Percentiles rank a stretch among this genome's conserved stretches.
phyloP scores from a whole-genome alignment of 2,329 filamentous ascomycete genomes.

The Cytospora paraplurivora region DNA sequence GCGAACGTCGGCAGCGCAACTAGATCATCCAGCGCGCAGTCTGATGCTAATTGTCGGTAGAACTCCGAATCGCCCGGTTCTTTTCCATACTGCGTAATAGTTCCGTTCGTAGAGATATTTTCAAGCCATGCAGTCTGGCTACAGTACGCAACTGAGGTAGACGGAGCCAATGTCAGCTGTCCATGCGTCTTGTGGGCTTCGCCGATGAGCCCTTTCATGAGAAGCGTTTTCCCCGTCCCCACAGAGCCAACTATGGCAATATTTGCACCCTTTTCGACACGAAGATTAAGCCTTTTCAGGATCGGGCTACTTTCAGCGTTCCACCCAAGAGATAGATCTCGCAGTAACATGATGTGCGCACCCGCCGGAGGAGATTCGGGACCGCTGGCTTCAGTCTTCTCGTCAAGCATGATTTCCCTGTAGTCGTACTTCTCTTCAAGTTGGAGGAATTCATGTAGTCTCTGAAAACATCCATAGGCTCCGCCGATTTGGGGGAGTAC shows the following conservation, averaged over 20 bases:
- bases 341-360: neutral
- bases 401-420: conserved; percentile 11
- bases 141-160: conserved; percentile 31
- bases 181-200: conserved; percentile 23
- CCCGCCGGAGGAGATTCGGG: neutral
- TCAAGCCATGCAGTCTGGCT: conserved; percentile 34
- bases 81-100: conserved; percentile 27
- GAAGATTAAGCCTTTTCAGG: conserved; percentile 31
- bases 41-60: conserved; percentile 30
- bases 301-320: conserved; percentile 25
- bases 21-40: conserved; percentile 32
- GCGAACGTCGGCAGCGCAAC: conserved; percentile 24
- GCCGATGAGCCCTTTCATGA: conserved; percentile 34
- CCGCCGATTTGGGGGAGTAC: conserved; percentile 28
- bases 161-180: conserved; percentile 8
- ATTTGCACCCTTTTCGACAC: conserved; percentile 27
- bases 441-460: conserved; percentile 30
- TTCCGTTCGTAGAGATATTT: conserved; percentile 31
- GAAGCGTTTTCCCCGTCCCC: conserved; percentile 35
- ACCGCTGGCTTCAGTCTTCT: conserved; percentile 4
- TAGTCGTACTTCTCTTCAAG: conserved; percentile 26
- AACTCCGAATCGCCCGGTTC: conserved; percentile 27
- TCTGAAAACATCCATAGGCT: conserved; percentile 29
- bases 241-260: conserved; percentile 34
- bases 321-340: conserved; percentile 5